A percentile compares a stretch with the other conserved stretches of the same genome.
Conservation (phyloP, 176 grass and related monocot species). For the Oryza meyeriana region DNA sequence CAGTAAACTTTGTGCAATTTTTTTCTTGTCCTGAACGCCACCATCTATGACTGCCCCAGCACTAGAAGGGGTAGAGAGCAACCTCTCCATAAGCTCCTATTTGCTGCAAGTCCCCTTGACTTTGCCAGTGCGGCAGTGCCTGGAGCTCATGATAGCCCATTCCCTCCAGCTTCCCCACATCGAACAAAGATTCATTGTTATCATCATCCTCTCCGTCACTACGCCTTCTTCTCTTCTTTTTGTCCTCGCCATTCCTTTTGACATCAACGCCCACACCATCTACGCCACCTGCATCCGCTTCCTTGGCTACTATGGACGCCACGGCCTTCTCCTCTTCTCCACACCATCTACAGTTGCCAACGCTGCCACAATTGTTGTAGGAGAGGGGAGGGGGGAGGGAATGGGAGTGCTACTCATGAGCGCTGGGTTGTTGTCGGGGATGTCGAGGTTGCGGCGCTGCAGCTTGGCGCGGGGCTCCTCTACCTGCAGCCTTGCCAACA, state of each 20-base stretch:
- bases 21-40: slow-evolving; percentile 26
- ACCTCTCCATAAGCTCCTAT: slow-evolving; percentile 50
- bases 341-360: too few relatives aligned
- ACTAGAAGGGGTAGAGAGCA: slow-evolving; percentile 34
- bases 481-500: too few relatives aligned
- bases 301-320: not conserved
- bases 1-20: slow-evolving; percentile 25
- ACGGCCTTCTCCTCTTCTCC: slow-evolving; percentile 31
- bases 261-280: not conserved
- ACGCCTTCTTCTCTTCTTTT: slow-evolving; percentile 26
- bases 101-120: slow-evolving; percentile 39
- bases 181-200: slow-evolving; percentile 7
- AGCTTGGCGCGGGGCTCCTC: too few relatives aligned
- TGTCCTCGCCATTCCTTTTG: not conserved
- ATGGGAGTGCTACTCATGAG: too few relatives aligned
- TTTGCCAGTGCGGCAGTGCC: slow-evolving; percentile 56
- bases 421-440: too few relatives aligned
- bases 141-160: slow-evolving; percentile 65
- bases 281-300: not conserved
- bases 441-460: too few relatives aligned
- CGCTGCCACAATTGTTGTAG: too few relatives aligned
- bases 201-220: slow-evolving; percentile 7
- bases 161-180: slow-evolving; percentile 43
- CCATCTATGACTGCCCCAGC: slow-evolving; percentile 24
- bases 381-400: too few relatives aligned